Evolutionary conservation across 257 asterid species (phyloP), one percentile per base, ranked within the genome.

Genomic region (Solanum tarapatanum): DNA sequence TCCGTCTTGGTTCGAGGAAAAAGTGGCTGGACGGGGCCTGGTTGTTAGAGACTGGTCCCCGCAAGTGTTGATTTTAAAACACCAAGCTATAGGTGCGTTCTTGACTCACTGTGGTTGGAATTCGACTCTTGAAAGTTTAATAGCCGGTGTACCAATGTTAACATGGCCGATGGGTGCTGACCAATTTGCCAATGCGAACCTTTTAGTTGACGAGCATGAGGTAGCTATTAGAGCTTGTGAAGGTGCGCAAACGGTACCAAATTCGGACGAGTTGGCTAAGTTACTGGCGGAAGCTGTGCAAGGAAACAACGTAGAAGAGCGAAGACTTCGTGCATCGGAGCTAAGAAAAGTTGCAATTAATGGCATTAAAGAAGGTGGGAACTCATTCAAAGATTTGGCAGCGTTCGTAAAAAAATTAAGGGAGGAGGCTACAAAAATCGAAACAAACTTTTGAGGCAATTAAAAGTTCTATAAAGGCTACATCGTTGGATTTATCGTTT

Each of bases 81-180:
- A 96, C 82, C 88, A 96, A 43, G 45, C 45, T 39, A 39, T 39
- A 39, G 45, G 45, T 0, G 45, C 12, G 0, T 39, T 39, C 11
- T 9, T 39, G 12, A 39, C 45, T 9, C 45, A 39, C 12, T 39
- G 45, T 39, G 45, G 45, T 39, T 39, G 45, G 45, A 39, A 39
- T 39, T 39, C 45, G 45, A 39, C 45, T 39, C 45, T 39, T 0
- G 45, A 39, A 39, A 91, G 93, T 3, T 85, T 96, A 1, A 35
- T 87, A 1, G 93, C 94, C 0, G 98, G 98, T 4, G 94, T 94
- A 82, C 95, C 97, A 2, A 90, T 94, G 95, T 84, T 94, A 73
- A 89, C 96, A 0, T 96, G 99, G 99, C 97, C 99, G 1, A 96
- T 96, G 99, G 90, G 93, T 0, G 99, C 98, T 1, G 99, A 96